Evolutionary conservation across 75 land plant species (phyloP).

Genomic region (Adiantum capillusveneris): DNA sequence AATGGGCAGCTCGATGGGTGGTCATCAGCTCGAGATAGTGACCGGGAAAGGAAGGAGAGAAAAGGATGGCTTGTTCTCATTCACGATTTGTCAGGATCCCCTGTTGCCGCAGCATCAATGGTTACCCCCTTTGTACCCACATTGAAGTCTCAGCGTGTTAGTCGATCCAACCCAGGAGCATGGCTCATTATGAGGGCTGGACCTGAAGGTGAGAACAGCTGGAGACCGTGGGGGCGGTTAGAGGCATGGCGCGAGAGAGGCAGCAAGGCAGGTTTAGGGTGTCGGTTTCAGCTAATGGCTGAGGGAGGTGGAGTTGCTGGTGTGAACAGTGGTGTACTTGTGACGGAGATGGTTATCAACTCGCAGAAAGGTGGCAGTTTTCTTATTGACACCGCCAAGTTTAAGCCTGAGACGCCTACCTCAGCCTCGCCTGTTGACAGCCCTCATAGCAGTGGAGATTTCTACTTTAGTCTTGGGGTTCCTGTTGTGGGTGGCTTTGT

Average conservation of each 20-base stretch:
- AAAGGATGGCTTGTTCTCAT: conserved; percentile 87
- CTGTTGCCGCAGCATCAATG: conserved; percentile 91
- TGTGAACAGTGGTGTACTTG: conserved; percentile 26
- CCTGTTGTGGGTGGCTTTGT: conserved; percentile 20
- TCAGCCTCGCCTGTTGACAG: conserved; percentile 38
- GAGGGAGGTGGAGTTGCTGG: conserved; percentile 33
- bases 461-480: conserved; percentile 20
- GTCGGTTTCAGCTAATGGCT: conserved; percentile 55
- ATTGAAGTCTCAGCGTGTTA: conserved; percentile 63
- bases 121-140: conserved; percentile 89
- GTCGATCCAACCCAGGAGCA: conserved; percentile 79
- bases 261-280: conserved; percentile 41
- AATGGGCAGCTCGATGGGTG: conserved; percentile 9
- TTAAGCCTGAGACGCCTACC: conserved; percentile 23
- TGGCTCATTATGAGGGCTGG: conserved; percentile 75
- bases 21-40: conserved; percentile 31
- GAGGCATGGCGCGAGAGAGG: conserved; percentile 87
- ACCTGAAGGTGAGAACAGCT: conserved; percentile 37
- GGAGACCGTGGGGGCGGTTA: conserved; percentile 89
- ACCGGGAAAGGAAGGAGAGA: conserved; percentile 56
- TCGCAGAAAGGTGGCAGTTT: conserved; percentile 80
- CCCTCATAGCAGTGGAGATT: conserved; percentile 63
- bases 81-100: conserved; percentile 84
- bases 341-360: conserved; percentile 55
- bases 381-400: conserved; percentile 54